Evolutionary conservation across 2,329 filamentous ascomycete genomes (phyloP).

Genomic region (Berkeleyomyces rouxiae): DNA sequence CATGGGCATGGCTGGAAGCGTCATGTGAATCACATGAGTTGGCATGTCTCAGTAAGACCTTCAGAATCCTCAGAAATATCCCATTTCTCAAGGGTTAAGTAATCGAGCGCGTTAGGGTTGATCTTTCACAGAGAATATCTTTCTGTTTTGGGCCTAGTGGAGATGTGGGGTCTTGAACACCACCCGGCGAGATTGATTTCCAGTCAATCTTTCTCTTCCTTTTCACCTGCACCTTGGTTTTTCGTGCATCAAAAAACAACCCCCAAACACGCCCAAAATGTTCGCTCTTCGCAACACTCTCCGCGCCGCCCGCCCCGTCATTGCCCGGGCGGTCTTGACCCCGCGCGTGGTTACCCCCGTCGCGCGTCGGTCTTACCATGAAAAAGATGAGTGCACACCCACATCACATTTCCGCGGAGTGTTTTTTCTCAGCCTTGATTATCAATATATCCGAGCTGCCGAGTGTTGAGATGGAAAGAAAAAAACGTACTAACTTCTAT

Average conservation of each 20-base stretch:
- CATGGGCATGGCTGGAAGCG: constrained; percentile 80
- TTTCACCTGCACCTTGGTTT: background rate
- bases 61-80: background rate
- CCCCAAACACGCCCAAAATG: constrained; percentile 5
- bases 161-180: background rate
- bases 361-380: constrained; percentile 33
- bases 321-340: background rate
- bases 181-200: background rate
- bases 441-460: background rate
- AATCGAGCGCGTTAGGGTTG: background rate
- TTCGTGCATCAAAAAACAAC: background rate
- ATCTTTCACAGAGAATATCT: background rate
- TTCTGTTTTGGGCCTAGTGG: background rate
- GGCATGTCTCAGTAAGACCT: too few species aligned
- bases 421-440: background rate
- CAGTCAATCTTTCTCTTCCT: background rate
- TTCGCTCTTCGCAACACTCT: constrained; percentile 9
- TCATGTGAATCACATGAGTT: constrained; percentile 28
- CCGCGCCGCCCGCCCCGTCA: constrained; percentile 8
- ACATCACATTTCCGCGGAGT: background rate
- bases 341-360: background rate
- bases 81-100: background rate
- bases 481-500: constrained; percentile 20
- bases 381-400: constrained; percentile 40
- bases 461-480: background rate